Evolutionary conservation across 2,329 filamentous ascomycete species (phyloP).

Genomic region (Cytospora piceae): DNA sequence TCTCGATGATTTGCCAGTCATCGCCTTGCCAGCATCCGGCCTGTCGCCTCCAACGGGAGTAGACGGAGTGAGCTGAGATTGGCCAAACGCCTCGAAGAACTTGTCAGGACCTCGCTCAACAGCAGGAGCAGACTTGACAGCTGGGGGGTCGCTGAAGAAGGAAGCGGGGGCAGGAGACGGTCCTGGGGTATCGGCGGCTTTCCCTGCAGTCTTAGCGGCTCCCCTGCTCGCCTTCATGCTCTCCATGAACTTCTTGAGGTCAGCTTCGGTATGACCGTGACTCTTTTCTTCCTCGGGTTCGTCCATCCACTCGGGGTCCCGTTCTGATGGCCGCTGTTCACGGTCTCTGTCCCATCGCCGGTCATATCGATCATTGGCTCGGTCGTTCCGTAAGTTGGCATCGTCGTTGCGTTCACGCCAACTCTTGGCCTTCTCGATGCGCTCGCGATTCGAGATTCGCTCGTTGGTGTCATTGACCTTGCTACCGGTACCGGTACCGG

Average conservation of each 20-base stretch:
- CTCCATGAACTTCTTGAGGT: slow-evolving; percentile 95
- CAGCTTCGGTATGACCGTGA: slow-evolving; percentile 79
- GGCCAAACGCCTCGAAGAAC: slow-evolving; percentile 68
- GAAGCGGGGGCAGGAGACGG: slow-evolving; percentile 35
- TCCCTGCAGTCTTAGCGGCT: slow-evolving; percentile 43
- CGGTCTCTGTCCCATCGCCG: slow-evolving; percentile 59
- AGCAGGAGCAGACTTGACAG: slow-evolving; percentile 62
- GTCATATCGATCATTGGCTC: slow-evolving; percentile 54
- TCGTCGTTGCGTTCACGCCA: slow-evolving; percentile 60
- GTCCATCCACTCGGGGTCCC: slow-evolving; percentile 92
- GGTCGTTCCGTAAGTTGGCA: slow-evolving; percentile 55
- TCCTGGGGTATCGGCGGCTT: slow-evolving; percentile 29
- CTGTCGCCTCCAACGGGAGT: slow-evolving; percentile 45
- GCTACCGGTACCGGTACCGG: too few species aligned
- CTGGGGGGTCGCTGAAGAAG: slow-evolving; percentile 38
- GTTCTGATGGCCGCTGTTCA: slow-evolving; percentile 63
- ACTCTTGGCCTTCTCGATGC: slow-evolving; percentile 62
- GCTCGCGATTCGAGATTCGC: slow-evolving; percentile 52
- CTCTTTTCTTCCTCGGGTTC: slow-evolving; percentile 69
- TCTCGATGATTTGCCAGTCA: slow-evolving; percentile 68
- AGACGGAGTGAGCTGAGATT: slow-evolving; percentile 33
- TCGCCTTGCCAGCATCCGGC: slow-evolving; percentile 50
- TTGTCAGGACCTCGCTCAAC: slow-evolving; percentile 73
- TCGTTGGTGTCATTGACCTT: slow-evolving; percentile 39
- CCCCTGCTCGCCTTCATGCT: slow-evolving; percentile 74